Base-by-base conservation (phyloP, 306 rosid genomes). In the Castanospermum australe region DNA sequence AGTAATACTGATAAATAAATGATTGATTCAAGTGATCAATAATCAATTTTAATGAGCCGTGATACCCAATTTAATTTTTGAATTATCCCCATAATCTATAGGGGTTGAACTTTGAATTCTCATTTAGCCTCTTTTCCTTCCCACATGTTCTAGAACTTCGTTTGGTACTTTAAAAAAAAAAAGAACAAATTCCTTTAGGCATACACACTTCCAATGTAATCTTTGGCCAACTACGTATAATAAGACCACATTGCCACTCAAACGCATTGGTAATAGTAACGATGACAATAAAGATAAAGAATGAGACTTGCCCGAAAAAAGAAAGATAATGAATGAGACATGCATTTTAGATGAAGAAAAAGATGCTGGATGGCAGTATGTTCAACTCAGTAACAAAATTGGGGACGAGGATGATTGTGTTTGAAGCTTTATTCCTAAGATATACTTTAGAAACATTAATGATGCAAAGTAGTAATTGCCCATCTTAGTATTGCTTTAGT, bases 341-440 rank as follows among this genome's bases (percentile, higher is more conserved):
- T 66, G 42, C 57, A 74, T 77, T 55, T 71, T 69, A 55, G 73
- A 51, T 60, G 59, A 38, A 76, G 69, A 44, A 82, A 93, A 90
- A 91, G 94, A 83, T 82, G 90, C 90, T 84, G 57, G 89, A 41
- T 89, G 92, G 87, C 90, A 83, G 87, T 74, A 85, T 68, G 85
- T 72, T 80, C 38, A 44, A 50, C 63, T 39, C 67, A 78, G 72
- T 79, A 51, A 77, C 61, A 74, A 51, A 89, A n/a, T n/a, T 85
- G 70, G 86, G 84, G 66, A 71, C 67, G 61, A 82, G 61, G 88
- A 88, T 92, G 97, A 91, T 89, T 92, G 85, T 87, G 94, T 80
- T 89, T 82, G 84, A 88, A 90, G 87, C 94, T 77, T 92, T 94
- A 81, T 73, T 89, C 89, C 84, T 84, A 84, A 85, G 8, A 75